Evolutionary conservation across 2,329 filamentous ascomycete species (phyloP), one percentile per base, ranked within the genome.

Genomic region (Hymenotorrendiella dingleyae): DNA sequence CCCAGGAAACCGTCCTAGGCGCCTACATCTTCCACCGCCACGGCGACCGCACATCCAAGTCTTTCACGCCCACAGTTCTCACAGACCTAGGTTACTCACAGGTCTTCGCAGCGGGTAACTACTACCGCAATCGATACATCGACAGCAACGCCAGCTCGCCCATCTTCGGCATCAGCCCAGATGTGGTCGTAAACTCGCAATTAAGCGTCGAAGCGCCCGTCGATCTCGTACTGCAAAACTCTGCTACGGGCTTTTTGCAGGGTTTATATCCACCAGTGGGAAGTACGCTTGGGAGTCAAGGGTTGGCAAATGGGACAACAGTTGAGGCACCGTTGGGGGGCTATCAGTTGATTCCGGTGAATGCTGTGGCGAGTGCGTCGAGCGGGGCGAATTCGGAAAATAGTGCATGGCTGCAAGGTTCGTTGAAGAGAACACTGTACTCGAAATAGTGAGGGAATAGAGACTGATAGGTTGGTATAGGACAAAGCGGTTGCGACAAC

Each of bases 21-120:
- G 80, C 83, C 34, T 93, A 90, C 64, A 80, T 95, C 65, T 94
- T 94, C 71, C 80, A 87, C 55, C 84, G 90, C 34, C 90, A 96
- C 67, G 90, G 90, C 45, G 90, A 96, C 64, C 80, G 90, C 43
- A 91, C 88, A 1, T 68, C 86, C 50, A 95, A 94, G 68, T 71
- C 78, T 14, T 79, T 78, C 49, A 71, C 80, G 34, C 84, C 84
- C 10, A 79, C 86, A 21, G 74, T 75, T 52, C 67, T 96, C 61
- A 95, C 90, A 10, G 74, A 83, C 46, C 74, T 95, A 39, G 90
- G 90, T 23, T 88, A 90, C 60, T 67, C 74, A 36, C 73, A 96
- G 67, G 80, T 89, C 53, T 83, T 79, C 64, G 70, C 72, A 35
- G 82, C 84, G 0, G 90, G 87, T 48, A 63, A 69, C 43, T 91